Conservation (phyloP, 1,284 basidiomycete species). For the Irpex sp. region DNA sequence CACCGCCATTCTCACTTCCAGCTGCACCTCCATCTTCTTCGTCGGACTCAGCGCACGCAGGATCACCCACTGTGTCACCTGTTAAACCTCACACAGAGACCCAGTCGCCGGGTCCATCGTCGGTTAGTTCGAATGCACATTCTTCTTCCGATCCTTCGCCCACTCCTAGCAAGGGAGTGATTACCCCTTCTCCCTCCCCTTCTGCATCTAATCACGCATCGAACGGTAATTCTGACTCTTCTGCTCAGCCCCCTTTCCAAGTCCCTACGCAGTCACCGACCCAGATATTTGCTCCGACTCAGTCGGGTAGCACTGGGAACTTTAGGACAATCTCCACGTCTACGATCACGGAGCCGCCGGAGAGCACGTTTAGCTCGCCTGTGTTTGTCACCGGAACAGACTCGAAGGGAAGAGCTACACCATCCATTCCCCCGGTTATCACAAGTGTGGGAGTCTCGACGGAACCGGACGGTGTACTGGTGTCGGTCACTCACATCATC, state of each 20-base stretch:
- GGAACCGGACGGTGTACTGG: constrained; percentile 35
- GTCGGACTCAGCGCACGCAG: not conserved
- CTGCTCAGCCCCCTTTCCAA: not conserved
- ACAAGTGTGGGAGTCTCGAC: constrained; percentile 45
- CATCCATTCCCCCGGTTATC: constrained; percentile 41
- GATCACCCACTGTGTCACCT: not conserved
- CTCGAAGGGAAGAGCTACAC: constrained; percentile 29
- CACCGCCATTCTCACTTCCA: not conserved
- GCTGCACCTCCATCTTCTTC: not conserved
- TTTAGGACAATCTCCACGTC: not conserved
- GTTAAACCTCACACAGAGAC: not conserved
- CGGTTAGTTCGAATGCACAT: not conserved
- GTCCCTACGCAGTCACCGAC: not conserved
- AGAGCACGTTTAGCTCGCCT: constrained; percentile 40
- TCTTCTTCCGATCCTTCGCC: constrained; percentile 4
- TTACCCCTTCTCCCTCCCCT: constrained; percentile 5
- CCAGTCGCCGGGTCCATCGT: not conserved
- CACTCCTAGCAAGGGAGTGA: not conserved
- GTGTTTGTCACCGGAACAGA: constrained; percentile 39
- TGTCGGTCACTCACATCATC: constrained; percentile 45
- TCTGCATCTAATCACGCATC: constrained; percentile 6
- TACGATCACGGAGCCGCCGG: constrained; percentile 41
- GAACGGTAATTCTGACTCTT: not conserved
- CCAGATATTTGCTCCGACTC: not conserved
- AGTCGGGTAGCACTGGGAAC: not conserved